Evolutionary conservation across 768 basidiomycete species (phyloP).

Genomic region (Dioszegia hungarica): DNA sequence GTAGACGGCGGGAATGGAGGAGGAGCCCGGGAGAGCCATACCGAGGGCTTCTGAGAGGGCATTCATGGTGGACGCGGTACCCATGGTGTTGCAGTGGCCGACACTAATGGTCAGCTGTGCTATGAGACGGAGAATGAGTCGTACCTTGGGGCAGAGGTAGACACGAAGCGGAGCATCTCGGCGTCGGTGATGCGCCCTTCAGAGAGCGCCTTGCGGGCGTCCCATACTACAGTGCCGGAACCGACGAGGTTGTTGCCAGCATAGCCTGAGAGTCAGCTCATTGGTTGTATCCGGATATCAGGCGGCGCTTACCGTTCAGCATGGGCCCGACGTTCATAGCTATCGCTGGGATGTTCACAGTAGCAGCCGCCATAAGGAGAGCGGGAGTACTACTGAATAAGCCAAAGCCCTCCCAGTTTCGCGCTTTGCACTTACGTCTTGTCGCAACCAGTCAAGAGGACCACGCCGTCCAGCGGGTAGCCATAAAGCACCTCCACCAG

Average conservation of each 20-base stretch:
- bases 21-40: slow-evolving; percentile 44
- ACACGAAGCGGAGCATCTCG: slow-evolving; percentile 37
- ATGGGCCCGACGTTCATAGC: slow-evolving; percentile 47
- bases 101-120: slow-evolving; percentile 9
- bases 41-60: slow-evolving; percentile 47
- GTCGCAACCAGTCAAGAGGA: slow-evolving; percentile 44
- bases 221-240: slow-evolving; percentile 46
- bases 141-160: slow-evolving; percentile 38
- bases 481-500: slow-evolving; percentile 46
- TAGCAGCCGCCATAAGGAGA: slow-evolving; percentile 44
- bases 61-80: slow-evolving; percentile 48
- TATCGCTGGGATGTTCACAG: slow-evolving; percentile 47
- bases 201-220: slow-evolving; percentile 29
- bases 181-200: slow-evolving; percentile 35
- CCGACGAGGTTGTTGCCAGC: slow-evolving; percentile 30
- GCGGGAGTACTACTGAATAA: slow-evolving; percentile 31
- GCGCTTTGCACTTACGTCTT: slow-evolving; percentile 37
- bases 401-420: not conserved
- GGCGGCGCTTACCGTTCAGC: slow-evolving; percentile 34
- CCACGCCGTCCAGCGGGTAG: slow-evolving; percentile 47
- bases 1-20: slow-evolving; percentile 47
- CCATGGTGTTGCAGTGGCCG: slow-evolving; percentile 47
- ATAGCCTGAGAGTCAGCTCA: slow-evolving; percentile 24
- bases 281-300: too few relatives aligned
- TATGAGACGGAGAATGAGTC: not conserved